Evolutionary conservation across 2,329 filamentous ascomycete species (phyloP), one percentile per base, ranked within the genome.

Genomic region (Aureobasidium sp.): DNA sequence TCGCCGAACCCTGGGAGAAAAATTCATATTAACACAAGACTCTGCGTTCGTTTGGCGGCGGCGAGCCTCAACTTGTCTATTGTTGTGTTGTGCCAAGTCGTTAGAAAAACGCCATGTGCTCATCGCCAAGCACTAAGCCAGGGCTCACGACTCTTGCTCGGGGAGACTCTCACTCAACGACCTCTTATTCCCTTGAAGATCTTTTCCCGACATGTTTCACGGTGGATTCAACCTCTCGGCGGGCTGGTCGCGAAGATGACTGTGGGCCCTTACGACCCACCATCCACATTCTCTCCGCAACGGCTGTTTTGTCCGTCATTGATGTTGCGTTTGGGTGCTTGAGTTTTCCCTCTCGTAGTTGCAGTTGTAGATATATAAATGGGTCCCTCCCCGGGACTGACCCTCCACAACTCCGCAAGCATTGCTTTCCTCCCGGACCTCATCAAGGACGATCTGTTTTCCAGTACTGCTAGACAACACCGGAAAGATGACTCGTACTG

Each of bases 271-370:
- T 11, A 17, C 14, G 54, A 58, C 54, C 54, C 54, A 58, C 54
- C 31, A 47, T 58, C 40, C 42, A 58, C 54, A 58, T 42, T 48
- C 54, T 58, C 54, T 58, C 54, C 54, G 54, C 54, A 58, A 58
- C 40, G 54, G 42, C 54, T 58, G 54, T 58, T 58, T 58, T 58
- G 40, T 17, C 54, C 54, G 54, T 58, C 54, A 58, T 58, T 22
- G 54, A 58, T 37, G 42, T 29, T 48, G 50, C 22, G 54, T 58
- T 58, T 47, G 19, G 31, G 19, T 58, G 19, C 42, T 48, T 35
- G 42, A 48, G 40, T 58, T 58, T 58, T 48, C 42, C 47, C 15
- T 24, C n/a, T 47, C 19, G 54, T 24, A 37, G 42, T 47, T 31
- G 54, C n/a, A 37, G 42, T 47, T 31, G 54, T 47, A 58, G 40